These are phyloP conservation scores for Excoecaria agallocha DNA, from an alignment of 345 rosid genomes.

Conservation along the genomic window DNA sequence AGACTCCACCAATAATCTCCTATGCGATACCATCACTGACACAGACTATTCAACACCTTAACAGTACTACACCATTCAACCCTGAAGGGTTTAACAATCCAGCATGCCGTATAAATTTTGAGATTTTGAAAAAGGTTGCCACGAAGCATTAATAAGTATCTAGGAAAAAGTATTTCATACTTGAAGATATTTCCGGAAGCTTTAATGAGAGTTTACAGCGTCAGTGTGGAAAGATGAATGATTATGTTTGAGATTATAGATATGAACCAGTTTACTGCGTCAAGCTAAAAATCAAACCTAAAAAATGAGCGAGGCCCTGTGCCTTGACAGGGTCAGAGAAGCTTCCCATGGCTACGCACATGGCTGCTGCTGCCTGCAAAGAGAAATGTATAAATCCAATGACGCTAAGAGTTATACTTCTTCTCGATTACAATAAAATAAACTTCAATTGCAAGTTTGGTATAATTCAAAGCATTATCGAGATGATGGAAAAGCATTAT, in stretches of 20 bases:
- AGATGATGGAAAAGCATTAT: background rate
- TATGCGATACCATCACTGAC: background rate
- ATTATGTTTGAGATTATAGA: background rate
- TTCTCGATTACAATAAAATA: background rate
- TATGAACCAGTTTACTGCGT: background rate
- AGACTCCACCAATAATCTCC: background rate
- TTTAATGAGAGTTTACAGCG: background rate
- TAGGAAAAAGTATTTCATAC: background rate
- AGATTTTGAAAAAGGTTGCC: background rate
- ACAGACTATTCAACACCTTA: background rate
- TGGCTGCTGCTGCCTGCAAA: slow-evolving; percentile 94
- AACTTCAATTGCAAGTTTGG: background rate
- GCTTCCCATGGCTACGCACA: slow-evolving; percentile 98
- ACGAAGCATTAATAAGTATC: background rate
- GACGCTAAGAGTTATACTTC: background rate
- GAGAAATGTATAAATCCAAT: slow-evolving; percentile 7
- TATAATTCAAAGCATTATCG: background rate
- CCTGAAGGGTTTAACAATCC: background rate
- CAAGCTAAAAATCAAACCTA: slow-evolving; percentile 45
- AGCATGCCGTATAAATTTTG: background rate
- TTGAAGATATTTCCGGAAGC: background rate
- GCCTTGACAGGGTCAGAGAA: slow-evolving; percentile 91
- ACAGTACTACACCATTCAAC: background rate
- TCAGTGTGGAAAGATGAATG: background rate
- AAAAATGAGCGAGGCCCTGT: slow-evolving; percentile 97